phyloP scores from a whole-genome alignment of 768 basidiomycete species.

The Asterophora parasitica region DNA sequence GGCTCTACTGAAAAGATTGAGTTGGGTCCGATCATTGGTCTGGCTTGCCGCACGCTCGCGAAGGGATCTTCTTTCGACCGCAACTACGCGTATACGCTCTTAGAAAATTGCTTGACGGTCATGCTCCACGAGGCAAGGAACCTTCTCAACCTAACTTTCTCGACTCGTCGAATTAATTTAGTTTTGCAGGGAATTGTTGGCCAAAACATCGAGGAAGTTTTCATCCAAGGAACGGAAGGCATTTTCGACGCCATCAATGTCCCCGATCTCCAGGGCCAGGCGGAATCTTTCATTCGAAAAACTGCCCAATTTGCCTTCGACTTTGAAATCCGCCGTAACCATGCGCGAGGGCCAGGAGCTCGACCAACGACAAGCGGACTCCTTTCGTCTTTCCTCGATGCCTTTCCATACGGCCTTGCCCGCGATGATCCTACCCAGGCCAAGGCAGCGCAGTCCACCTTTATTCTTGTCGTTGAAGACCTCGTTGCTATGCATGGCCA shows the following conservation, averaged over 20 bases:
- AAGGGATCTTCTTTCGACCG: slow-evolving; percentile 49
- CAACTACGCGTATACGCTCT: slow-evolving; percentile 55
- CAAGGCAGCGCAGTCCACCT: slow-evolving; percentile 52
- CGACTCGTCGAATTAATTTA: slow-evolving; percentile 1
- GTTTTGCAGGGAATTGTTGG: slow-evolving; percentile 57
- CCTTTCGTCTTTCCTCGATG: slow-evolving; percentile 73
- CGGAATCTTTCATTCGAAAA: slow-evolving; percentile 64
- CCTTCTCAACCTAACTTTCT: background rate
- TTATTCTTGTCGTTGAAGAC: slow-evolving; percentile 61
- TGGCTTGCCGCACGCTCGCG: slow-evolving; percentile 61
- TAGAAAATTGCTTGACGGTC: slow-evolving; percentile 68
- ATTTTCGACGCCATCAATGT: slow-evolving; percentile 73
- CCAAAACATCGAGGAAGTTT: slow-evolving; percentile 71
- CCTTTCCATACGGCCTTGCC: slow-evolving; percentile 71
- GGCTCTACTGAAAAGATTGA: slow-evolving; percentile 61
- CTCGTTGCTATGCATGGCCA: slow-evolving; percentile 53
- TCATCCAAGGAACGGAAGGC: slow-evolving; percentile 66
- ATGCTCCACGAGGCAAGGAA: slow-evolving; percentile 70
- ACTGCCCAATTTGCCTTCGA: slow-evolving; percentile 71
- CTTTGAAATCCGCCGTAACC: slow-evolving; percentile 61
- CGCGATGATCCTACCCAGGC: slow-evolving; percentile 59
- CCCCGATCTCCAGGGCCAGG: slow-evolving; percentile 63
- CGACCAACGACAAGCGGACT: slow-evolving; percentile 54
- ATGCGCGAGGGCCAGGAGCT: slow-evolving; percentile 46
- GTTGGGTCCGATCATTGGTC: slow-evolving; percentile 55